Evolutionary conservation across 2,329 filamentous ascomycete genomes (phyloP).

Genomic region (Paraconiothyrium brasiliense): DNA sequence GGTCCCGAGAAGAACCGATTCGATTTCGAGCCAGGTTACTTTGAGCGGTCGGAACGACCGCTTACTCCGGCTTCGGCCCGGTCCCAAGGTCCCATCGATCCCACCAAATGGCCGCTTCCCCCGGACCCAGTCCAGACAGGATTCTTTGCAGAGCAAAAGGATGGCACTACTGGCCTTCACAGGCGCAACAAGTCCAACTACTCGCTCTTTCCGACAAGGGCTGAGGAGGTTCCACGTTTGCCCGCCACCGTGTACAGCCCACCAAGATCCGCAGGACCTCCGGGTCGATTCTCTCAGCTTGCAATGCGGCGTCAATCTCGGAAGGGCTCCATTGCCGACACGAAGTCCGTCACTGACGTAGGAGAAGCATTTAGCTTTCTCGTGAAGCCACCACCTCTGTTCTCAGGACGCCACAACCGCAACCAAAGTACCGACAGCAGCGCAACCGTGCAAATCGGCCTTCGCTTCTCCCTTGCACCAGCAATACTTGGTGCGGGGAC

Average conservation of each 20-base stretch:
- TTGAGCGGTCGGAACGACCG: constrained; percentile 41
- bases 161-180: constrained; percentile 27
- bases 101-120: constrained; percentile 49
- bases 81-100: constrained; percentile 41
- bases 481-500: constrained; percentile 48
- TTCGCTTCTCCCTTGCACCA: constrained; percentile 67
- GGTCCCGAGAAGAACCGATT: constrained; percentile 49
- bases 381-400: constrained; percentile 51
- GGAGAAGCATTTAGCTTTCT: constrained; percentile 49
- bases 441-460: constrained; percentile 75
- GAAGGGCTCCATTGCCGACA: constrained; percentile 36
- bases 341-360: constrained; percentile 48
- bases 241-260: constrained; percentile 51
- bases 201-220: constrained; percentile 51
- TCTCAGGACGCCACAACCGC: constrained; percentile 56
- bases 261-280: constrained; percentile 27
- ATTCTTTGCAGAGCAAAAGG: constrained; percentile 30
- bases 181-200: constrained; percentile 46
- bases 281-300: constrained; percentile 38
- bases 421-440: constrained; percentile 71
- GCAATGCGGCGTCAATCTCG: constrained; percentile 44
- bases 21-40: constrained; percentile 47
- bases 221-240: constrained; percentile 50
- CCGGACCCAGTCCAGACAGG: constrained; percentile 37
- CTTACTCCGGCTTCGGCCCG: constrained; percentile 41